phyloP scores from a whole-genome alignment of 306 rosid species.

The Canavalia gladiata region DNA sequence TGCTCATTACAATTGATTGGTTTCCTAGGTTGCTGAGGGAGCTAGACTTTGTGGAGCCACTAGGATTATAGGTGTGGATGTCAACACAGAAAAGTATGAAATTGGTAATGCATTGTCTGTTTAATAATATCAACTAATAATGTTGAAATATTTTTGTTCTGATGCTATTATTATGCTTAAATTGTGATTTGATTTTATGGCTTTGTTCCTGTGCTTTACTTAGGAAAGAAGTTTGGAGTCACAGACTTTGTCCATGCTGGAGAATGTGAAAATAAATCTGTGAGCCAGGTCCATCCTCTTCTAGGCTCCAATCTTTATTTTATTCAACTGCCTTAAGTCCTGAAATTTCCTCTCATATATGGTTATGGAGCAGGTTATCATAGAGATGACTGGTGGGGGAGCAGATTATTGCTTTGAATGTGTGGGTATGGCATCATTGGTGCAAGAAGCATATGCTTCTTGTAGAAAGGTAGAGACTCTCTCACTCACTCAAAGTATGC shows the following conservation, averaged over 20 bases:
- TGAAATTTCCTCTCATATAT: slow-evolving; percentile 21
- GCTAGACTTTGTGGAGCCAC: slow-evolving; percentile 88
- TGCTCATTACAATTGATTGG: slow-evolving; percentile 35
- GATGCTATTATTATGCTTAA: background rate
- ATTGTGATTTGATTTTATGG: background rate
- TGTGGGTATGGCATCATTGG: slow-evolving; percentile 77
- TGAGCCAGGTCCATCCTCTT: slow-evolving; percentile 68
- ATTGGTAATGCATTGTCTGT: slow-evolving; percentile 55
- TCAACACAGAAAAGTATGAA: slow-evolving; percentile 73
- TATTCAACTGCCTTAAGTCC: background rate
- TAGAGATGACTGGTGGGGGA: slow-evolving; percentile 75
- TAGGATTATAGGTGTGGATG: slow-evolving; percentile 84
- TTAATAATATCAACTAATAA: slow-evolving; percentile 1
- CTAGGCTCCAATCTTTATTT: slow-evolving; percentile 12
- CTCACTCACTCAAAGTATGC: background rate
- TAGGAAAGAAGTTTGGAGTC: slow-evolving; percentile 85
- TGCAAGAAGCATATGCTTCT: slow-evolving; percentile 83
- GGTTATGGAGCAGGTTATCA: slow-evolving; percentile 57
- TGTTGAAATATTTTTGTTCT: background rate
- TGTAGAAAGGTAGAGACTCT: slow-evolving; percentile 70
- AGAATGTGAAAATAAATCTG: slow-evolving; percentile 63
- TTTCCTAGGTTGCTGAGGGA: slow-evolving; percentile 85
- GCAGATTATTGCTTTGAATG: slow-evolving; percentile 93
- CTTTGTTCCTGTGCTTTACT: slow-evolving; percentile 7
- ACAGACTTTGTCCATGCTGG: slow-evolving; percentile 69